Conservation (phyloP, 2,329 filamentous ascomycete genomes). For the Lachnellula occidentalis region DNA sequence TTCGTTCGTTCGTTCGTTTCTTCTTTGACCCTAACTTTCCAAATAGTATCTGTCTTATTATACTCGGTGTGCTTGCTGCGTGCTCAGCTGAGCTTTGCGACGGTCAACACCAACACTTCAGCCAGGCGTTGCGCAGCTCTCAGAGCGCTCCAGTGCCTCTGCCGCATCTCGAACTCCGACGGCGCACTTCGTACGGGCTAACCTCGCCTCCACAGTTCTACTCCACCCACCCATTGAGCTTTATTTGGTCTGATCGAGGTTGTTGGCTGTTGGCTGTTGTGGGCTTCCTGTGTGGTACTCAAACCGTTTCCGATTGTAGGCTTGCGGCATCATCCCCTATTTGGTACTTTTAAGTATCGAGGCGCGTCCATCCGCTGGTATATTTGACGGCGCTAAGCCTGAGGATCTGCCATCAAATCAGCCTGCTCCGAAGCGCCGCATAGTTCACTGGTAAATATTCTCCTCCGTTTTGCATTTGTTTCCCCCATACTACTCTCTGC, state of each 20-base stretch:
- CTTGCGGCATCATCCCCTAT: conserved; percentile 8
- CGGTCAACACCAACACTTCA: conserved; percentile 5
- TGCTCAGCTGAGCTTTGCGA: conserved; percentile 12
- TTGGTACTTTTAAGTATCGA: conserved; percentile 9
- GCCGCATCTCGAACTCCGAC: conserved; percentile 9
- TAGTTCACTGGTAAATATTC: conserved; percentile 21
- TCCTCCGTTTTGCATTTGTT: conserved; percentile 10
- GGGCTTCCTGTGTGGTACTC: conserved; percentile 20
- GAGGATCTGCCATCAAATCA: conserved; percentile 18
- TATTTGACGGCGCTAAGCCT: conserved; percentile 18
- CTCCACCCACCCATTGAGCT: background rate
- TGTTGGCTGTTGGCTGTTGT: conserved; percentile 7
- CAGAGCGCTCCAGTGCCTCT: background rate
- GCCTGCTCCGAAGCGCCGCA: conserved; percentile 22
- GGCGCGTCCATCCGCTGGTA: conserved; percentile 17
- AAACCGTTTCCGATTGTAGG: conserved; percentile 5
- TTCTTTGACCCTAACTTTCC: conserved; percentile 12
- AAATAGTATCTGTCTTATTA: conserved; percentile 5
- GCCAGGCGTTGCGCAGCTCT: conserved; percentile 8
- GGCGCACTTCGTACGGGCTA: background rate
- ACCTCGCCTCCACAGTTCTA: conserved; percentile 10
- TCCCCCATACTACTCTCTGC: conserved; percentile 5
- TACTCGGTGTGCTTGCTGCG: conserved; percentile 11
- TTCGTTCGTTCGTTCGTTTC: background rate
- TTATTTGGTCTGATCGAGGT: conserved; percentile 8